A percentile compares a stretch with the other conserved stretches of the same genome.
phyloP scores from a whole-genome alignment of 2,329 filamentous ascomycete species.

The Phyllosticta citrichinensis region DNA sequence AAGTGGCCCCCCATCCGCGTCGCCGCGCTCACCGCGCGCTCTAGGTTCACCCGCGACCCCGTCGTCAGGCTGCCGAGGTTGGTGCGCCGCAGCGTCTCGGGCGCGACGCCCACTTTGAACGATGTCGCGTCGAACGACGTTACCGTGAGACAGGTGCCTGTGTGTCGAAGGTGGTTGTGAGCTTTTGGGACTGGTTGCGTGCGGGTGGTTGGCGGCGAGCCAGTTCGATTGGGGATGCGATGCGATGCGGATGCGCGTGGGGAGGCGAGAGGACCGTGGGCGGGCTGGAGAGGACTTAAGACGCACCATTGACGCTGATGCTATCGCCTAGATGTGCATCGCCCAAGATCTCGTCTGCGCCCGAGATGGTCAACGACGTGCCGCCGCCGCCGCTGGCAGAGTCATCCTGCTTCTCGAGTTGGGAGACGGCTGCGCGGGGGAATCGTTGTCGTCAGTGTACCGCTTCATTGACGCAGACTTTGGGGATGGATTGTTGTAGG shows the following conservation, averaged over 20 bases:
- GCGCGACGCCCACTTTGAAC: slow-evolving; percentile 91
- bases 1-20: slow-evolving; percentile 98
- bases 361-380: slow-evolving; percentile 78
- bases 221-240: neutral
- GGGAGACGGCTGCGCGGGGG: slow-evolving; percentile 58
- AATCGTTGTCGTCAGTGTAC: slow-evolving; percentile 17
- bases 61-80: slow-evolving; percentile 70
- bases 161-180: neutral
- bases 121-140: slow-evolving; percentile 52
- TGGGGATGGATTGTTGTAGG: neutral
- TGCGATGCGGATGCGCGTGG: neutral
- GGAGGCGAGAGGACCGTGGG: neutral
- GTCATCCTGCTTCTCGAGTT: slow-evolving; percentile 69
- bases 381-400: slow-evolving; percentile 62
- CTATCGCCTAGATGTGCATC: slow-evolving; percentile 86
- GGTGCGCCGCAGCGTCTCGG: slow-evolving; percentile 90
- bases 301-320: slow-evolving; percentile 76
- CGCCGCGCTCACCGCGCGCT: slow-evolving; percentile 80
- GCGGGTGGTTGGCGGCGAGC: neutral
- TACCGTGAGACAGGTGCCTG: slow-evolving; percentile 79
- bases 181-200: neutral
- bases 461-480: neutral
- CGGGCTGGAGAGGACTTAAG: neutral
- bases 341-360: slow-evolving; percentile 63
- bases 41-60: slow-evolving; percentile 72